Conservation (phyloP, 1,284 basidiomycete genomes). For the Ustilago bromivora region DNA sequence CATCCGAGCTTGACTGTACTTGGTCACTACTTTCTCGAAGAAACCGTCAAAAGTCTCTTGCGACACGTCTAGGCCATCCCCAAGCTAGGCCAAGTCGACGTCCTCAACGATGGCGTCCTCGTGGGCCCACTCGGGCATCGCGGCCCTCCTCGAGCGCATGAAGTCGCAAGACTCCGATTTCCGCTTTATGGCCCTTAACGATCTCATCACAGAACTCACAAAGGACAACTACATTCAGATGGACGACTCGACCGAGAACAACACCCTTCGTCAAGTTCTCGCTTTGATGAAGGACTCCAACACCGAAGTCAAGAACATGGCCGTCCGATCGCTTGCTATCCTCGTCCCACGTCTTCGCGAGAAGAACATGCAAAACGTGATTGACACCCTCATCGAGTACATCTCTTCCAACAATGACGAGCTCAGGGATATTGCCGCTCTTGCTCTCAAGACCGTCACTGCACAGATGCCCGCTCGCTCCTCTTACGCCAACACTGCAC, state of each 20-base stretch:
- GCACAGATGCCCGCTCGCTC: conserved; percentile 85
- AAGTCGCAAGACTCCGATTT: conserved; percentile 66
- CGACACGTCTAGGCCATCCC: not conserved
- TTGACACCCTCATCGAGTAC: conserved; percentile 87
- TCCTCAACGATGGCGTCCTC: conserved; percentile 41
- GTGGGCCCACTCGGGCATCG: conserved; percentile 49
- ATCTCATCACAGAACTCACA: conserved; percentile 56
- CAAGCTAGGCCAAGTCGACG: not conserved
- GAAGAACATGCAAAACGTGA: conserved; percentile 82
- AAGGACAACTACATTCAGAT: conserved; percentile 52
- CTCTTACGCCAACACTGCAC: conserved; percentile 81
- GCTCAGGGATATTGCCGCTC: conserved; percentile 89
- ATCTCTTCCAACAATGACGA: conserved; percentile 87
- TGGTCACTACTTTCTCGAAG: not conserved
- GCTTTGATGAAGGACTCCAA: conserved; percentile 90
- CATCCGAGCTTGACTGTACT: not conserved
- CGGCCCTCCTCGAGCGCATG: conserved; percentile 65
- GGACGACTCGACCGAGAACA: conserved; percentile 75
- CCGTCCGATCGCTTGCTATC: conserved; percentile 79
- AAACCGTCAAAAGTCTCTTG: not conserved
- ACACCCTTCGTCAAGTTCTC: conserved; percentile 83
- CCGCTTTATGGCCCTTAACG: conserved; percentile 68
- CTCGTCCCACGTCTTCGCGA: conserved; percentile 88
- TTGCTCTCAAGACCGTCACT: conserved; percentile 93
- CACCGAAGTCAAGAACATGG: conserved; percentile 97